Conservation (phyloP, 1,139 yeast genomes). For the Lodderomyces pseudojiufengensis region DNA sequence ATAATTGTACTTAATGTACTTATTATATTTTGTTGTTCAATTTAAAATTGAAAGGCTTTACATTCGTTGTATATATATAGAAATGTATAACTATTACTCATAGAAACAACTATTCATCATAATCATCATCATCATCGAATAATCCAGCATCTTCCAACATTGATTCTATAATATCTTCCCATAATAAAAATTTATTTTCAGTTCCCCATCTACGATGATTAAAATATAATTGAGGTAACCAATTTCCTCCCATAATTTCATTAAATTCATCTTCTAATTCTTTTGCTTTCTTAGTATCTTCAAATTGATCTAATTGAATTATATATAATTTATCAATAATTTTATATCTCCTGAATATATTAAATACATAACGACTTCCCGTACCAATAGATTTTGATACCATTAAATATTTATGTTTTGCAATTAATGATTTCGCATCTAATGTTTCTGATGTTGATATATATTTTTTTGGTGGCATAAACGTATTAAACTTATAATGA, state of each 20-base stretch:
- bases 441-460: too few species aligned
- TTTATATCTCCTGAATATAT: constrained; percentile 49
- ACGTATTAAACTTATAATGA: too few species aligned
- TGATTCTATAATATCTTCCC: too few species aligned
- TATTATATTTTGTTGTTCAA: too few species aligned
- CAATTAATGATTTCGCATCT: constrained; percentile 43
- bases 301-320: constrained; percentile 58
- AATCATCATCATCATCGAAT: too few species aligned
- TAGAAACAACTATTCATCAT: too few species aligned
- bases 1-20: too few species aligned
- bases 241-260: constrained; percentile 56
- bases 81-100: too few species aligned
- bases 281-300: constrained; percentile 48
- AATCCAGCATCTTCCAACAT: too few species aligned
- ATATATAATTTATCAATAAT: constrained; percentile 48
- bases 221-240: constrained; percentile 70
- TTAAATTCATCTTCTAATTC: constrained; percentile 60
- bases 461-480: too few species aligned
- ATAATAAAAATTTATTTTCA: constrained; percentile 51
- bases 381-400: constrained; percentile 76
- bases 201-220: constrained; percentile 60
- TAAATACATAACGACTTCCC: constrained; percentile 63
- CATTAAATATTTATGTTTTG: constrained; percentile 48
- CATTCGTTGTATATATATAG: too few species aligned
- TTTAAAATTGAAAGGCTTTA: too few species aligned